Conservation (phyloP, 768 basidiomycete genomes). For the Trametes cinnabarina region DNA sequence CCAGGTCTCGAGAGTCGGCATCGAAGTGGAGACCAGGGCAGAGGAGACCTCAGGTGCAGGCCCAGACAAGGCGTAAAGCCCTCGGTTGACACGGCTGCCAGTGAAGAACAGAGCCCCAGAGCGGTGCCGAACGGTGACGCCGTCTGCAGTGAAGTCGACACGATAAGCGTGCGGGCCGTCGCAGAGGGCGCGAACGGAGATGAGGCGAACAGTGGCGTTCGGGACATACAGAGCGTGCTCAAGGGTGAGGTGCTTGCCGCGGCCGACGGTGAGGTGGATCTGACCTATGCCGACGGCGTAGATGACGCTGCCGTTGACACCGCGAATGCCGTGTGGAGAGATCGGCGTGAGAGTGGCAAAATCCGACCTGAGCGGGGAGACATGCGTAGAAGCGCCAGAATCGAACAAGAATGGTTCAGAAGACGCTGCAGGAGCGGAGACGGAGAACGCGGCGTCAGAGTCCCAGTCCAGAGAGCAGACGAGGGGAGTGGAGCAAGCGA, state of each 20-base stretch:
- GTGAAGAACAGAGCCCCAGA: neutral
- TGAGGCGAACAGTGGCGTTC: conserved; percentile 5
- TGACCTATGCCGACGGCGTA: conserved; percentile 27
- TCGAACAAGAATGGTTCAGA: neutral
- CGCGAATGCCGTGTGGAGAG: conserved; percentile 23
- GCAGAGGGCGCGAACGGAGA: conserved; percentile 12
- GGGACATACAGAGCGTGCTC: conserved; percentile 16
- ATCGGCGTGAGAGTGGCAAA: conserved; percentile 28
- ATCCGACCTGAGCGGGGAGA: conserved; percentile 26
- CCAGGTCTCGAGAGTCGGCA: conserved; percentile 21
- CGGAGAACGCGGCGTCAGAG: no score
- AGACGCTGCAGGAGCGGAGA: neutral
- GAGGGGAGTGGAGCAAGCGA: neutral
- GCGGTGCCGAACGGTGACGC: neutral
- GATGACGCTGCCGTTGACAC: conserved; percentile 30
- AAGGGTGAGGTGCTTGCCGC: conserved; percentile 9
- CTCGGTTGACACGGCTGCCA: neutral
- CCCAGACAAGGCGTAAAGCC: conserved; percentile 1
- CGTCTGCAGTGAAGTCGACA: neutral
- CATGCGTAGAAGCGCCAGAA: conserved; percentile 26
- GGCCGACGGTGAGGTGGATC: conserved; percentile 22
- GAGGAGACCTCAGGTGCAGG: neutral
- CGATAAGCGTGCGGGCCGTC: neutral
- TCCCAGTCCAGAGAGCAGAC: neutral
- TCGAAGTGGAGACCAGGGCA: neutral